Evolutionary conservation across 192 early-diverging fungal species (phyloP), one percentile per base, ranked within the genome.

Genomic region (Backusella mclennaniae): DNA sequence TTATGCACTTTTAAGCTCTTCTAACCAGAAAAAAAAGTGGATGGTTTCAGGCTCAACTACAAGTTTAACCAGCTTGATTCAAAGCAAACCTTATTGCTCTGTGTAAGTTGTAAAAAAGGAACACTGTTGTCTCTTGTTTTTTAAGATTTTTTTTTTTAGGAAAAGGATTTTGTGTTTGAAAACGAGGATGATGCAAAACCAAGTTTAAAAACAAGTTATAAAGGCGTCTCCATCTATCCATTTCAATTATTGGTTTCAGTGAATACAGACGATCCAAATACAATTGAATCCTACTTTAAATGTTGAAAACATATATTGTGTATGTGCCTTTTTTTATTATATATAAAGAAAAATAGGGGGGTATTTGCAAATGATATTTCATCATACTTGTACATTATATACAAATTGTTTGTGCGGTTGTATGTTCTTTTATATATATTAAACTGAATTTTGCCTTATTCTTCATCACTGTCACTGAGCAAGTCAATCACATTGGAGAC

Each of bases 401-500:
- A 39, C 7, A n/a, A 23, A 21, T 5, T 53, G n/a, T 14, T 59
- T 26, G 1, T 44, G 26, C 33, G 33, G 3, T 33, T 33, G 26
- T 26, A 26, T 33, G 33, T 33, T 46, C 6, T 0, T 72, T 42
- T 23, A 46, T 71, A 26, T 8, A 15, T 21, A 26, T 21, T 38
- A 33, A 42, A n/a, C 8, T 71, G 31, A n/a, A 5, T 26, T 0
- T 26, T 46, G 17, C 26, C 49, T 9, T 52, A 42, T 49, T 75
- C 74, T 0, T 76, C 75, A 56, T 76, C 75, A n/a, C 69, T 67
- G 8, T 76, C 75, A 41, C 75, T 76, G 3, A 76, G 21, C 14
- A 76, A 33, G 36, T 44, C 44, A 36, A 76, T 76, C 6, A 76
- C 35, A 56, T 69, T 70, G 17, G 36, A 14, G 2, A 15, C 42